phyloP scores from a whole-genome alignment of 163 green algal species.

The Prototheca wickerhamii region DNA sequence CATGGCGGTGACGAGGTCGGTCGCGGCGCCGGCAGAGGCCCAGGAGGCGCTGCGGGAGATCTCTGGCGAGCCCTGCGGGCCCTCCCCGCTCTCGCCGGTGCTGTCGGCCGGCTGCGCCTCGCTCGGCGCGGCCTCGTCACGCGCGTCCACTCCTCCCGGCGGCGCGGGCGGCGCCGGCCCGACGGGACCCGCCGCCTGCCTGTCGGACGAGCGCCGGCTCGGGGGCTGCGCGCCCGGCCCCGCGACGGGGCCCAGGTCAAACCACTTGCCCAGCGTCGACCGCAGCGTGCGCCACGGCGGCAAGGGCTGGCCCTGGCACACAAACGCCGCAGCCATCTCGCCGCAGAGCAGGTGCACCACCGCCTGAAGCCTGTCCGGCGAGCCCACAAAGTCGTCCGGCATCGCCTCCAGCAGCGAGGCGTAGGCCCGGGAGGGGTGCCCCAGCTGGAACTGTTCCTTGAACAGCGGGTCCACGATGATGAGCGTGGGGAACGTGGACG shows the following conservation, averaged over 20 bases:
- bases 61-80: background rate
- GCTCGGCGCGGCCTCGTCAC: too few species aligned
- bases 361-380: conserved; percentile 20
- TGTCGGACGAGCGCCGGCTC: background rate
- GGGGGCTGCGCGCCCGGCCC: background rate
- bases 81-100: background rate
- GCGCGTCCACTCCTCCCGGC: too few species aligned
- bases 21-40: background rate
- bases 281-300: conserved; percentile 29
- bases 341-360: conserved; percentile 22
- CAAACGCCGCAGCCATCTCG: conserved; percentile 21
- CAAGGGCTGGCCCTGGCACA: conserved; percentile 10
- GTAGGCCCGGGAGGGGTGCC: conserved; percentile 19
- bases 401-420: conserved; percentile 8
- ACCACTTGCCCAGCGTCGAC: conserved; percentile 27
- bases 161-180: background rate
- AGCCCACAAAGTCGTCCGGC: conserved; percentile 31
- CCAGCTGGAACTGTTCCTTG: conserved; percentile 30
- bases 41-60: background rate
- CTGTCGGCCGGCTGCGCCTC: too few species aligned
- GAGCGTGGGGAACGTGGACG: conserved; percentile 2
- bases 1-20: background rate
- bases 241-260: conserved; percentile 10
- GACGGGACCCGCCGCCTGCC: background rate
- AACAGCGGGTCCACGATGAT: conserved; percentile 31